Evolutionary conservation across 2,329 filamentous ascomycete genomes (phyloP), one percentile per base, ranked within the genome.

Genomic region (Chaetomiaceae sp.): DNA sequence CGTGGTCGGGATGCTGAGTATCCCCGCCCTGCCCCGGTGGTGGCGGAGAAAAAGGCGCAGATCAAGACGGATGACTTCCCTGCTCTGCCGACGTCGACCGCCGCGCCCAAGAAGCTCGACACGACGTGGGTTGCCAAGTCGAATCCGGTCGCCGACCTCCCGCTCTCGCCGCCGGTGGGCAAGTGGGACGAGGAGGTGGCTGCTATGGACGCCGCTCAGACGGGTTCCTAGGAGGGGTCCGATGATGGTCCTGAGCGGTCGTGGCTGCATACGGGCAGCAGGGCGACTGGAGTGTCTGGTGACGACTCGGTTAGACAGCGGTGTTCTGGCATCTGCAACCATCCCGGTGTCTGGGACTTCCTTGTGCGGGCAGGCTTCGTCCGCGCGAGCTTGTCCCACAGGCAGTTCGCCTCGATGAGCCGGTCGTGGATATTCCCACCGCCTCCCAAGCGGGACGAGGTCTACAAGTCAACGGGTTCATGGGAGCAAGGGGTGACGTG

Each of bases 181-280:
- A 69, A 73, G 45, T 80, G 77, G 77, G 77, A 74, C 41, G 77
- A 81, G 29, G 77, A 81, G 62, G 75, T 80, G 68, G 74, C 74
- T 11, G 54, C 54, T 3, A 29, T 47, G 33, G 52, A 47, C 6
- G 44, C 20, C 42, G 38, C 42, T 7, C 6, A 40, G 17, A 11
- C 11, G 30, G 32, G 24, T 30, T 47, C 44, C 5, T 46, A 40
- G 42, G 38, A 30, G 14, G 38, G 14, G n/a, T 24, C 15, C 15
- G 26, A 17, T 22, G 27, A 4, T 3, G 18, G 11, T 7, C n/a
- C 14, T 6, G 24, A 5, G 38, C 8, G 24, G n/a, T 12, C n/a
- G 7, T n/a, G 12, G 29, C 12, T 2, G 29, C 29, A n/a, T 14
- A 6, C 5, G 29, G 11, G 29, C 3, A 32, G 12, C 14, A n/a